Base-by-base conservation (phyloP, 345 rosid genomes). In the Populus simonii region DNA sequence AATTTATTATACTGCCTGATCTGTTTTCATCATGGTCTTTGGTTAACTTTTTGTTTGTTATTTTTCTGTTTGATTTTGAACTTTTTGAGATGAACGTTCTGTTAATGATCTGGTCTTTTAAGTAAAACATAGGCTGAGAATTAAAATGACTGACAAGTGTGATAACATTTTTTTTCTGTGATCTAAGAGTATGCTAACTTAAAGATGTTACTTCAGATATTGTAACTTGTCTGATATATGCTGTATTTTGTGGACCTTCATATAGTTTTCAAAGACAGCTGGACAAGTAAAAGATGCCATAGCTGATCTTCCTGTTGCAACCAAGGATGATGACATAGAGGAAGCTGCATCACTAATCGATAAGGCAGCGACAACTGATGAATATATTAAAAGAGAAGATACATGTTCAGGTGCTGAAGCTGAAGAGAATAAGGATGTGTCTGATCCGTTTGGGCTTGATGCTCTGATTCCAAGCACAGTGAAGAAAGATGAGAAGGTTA, bases 391-490 rank as follows among this genome's bases (percentile, higher is more conserved):
- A 59, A 81, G 75, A 25, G 74, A 68, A 71, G 87, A 77, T 7
- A 10, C 74, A 78, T 77, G 79, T 79, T 69, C 78, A 43, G 85
- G 45, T 80, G 79, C 43, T 74, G 72, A 70, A 41, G 82, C 68
- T 20, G 91, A 84, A 80, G 92, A 66, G 45, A 78, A 76, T 47
- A 82, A 82, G 79, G 86, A 67, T 5, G 94, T 89, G 83, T 87
- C 91, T 8, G 99, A 96, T 87, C 98, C 98, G 23, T 93, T 96
- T 83, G 98, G 99, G 49, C 99, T 96, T 0, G 92, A 96, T 76
- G 90, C 93, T 57, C 85, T 86, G 59, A 90, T 96, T 73, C 86
- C 92, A 7, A 83, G 83, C 74, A 69, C 80, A 45, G 85, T 68
- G 55, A 93, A 86, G 88, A 92, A 89, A 81, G 92, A 88, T 57